Evolutionary conservation across 306 rosid species (phyloP).

Genomic region (Citrullus mucosospermus): DNA sequence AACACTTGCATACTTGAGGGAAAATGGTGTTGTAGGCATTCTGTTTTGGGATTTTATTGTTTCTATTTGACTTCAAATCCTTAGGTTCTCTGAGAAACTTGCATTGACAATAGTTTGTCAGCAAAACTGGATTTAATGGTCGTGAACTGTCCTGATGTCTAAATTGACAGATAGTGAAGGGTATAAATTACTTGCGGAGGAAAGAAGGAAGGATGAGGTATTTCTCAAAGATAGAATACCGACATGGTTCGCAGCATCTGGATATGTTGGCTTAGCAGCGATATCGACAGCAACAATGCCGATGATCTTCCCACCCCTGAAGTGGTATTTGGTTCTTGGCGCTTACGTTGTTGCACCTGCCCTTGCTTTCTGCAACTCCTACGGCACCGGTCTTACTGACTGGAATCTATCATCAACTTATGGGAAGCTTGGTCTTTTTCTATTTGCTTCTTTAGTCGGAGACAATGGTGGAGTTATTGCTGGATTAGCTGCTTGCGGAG

Average conservation of each 20-base stretch:
- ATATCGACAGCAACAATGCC: slow-evolving; percentile 69
- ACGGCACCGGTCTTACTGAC: slow-evolving; percentile 81
- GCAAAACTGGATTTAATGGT: background rate
- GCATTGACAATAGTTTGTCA: background rate
- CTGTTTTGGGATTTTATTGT: background rate
- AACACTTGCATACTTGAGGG: background rate
- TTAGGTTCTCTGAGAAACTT: background rate
- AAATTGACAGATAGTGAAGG: slow-evolving; percentile 33
- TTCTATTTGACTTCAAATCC: background rate
- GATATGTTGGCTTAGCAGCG: slow-evolving; percentile 67
- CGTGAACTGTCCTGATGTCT: slow-evolving; percentile 18
- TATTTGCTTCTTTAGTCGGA: slow-evolving; percentile 67
- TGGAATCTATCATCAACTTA: slow-evolving; percentile 72
- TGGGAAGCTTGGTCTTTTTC: slow-evolving; percentile 85
- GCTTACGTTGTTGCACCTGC: slow-evolving; percentile 80
- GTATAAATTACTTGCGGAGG: slow-evolving; percentile 35
- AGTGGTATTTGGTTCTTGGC: slow-evolving; percentile 82
- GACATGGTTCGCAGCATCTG: slow-evolving; percentile 77
- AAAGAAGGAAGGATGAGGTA: slow-evolving; percentile 45
- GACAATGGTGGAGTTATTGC: slow-evolving; percentile 80
- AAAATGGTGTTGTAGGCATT: background rate
- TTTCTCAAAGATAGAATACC: slow-evolving; percentile 80
- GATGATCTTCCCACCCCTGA: slow-evolving; percentile 72
- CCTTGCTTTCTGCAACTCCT: slow-evolving; percentile 94
- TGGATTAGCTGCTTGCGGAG: slow-evolving; percentile 67